Conservation (phyloP, 805 yeast species). For the Nakazawaea holstii region DNA sequence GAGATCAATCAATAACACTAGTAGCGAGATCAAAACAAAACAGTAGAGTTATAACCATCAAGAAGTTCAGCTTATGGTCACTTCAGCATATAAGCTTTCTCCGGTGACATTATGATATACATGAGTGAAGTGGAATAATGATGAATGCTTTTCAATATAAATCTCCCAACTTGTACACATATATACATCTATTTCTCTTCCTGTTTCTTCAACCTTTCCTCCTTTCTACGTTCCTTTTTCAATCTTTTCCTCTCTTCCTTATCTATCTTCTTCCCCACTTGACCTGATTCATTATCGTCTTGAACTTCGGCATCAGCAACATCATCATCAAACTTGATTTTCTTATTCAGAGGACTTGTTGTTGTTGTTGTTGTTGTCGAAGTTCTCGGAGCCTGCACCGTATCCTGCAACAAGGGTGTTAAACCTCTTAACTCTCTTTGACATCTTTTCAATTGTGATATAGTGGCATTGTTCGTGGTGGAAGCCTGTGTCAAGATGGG, state of each 20-base stretch:
- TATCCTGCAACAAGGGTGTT: constrained; percentile 28
- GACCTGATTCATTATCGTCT: neutral
- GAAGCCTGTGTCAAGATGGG: constrained; percentile 8
- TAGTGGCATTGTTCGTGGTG: constrained; percentile 17
- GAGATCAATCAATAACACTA: too few species aligned
- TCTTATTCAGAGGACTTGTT: constrained; percentile 13
- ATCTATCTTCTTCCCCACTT: constrained; percentile 9
- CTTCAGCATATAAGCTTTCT: too few species aligned
- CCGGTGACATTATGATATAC: too few species aligned
- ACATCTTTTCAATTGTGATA: constrained; percentile 29
- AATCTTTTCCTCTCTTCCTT: constrained; percentile 23
- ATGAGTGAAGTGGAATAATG: too few species aligned
- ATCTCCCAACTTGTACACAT: too few species aligned
- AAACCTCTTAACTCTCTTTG: constrained; percentile 32
- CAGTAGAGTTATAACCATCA: too few species aligned
- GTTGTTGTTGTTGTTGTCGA: constrained; percentile 4
- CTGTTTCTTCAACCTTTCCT: constrained; percentile 17
- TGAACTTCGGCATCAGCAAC: constrained; percentile 4
- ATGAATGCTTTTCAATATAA: too few species aligned
- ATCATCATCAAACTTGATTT: constrained; percentile 16
- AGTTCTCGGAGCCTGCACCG: neutral
- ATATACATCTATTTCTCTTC: neutral
- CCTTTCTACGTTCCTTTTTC: constrained; percentile 20
- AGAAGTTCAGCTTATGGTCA: too few species aligned
- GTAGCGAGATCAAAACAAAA: too few species aligned